Evolutionary conservation across 106 monocot species (phyloP).

Genomic region (Dactylorhiza incarnata): DNA sequence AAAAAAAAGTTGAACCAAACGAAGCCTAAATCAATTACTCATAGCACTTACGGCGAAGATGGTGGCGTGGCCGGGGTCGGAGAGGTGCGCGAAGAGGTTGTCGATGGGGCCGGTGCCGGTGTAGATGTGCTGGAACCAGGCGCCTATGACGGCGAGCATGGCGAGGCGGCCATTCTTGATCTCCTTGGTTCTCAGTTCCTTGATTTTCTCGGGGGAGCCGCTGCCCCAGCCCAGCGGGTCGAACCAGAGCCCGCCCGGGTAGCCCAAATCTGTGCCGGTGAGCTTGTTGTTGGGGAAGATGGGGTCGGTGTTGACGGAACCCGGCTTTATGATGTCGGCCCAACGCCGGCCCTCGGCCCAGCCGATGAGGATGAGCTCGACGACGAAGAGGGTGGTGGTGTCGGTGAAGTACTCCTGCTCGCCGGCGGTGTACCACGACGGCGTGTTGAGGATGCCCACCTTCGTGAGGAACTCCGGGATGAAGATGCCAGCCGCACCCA

Average conservation of each 20-base stretch:
- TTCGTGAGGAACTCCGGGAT: slow-evolving; percentile 94
- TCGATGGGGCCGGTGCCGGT: slow-evolving; percentile 98
- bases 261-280: slow-evolving; percentile 93
- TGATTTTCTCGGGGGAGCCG: slow-evolving; percentile 82
- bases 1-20: too few species aligned
- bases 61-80: slow-evolving; percentile 95
- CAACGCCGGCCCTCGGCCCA: slow-evolving; percentile 98
- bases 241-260: slow-evolving; percentile 98
- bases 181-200: slow-evolving; percentile 94
- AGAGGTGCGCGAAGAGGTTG: slow-evolving; percentile 94
- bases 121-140: slow-evolving; percentile 96
- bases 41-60: slow-evolving; percentile 63
- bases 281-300: slow-evolving; percentile 98
- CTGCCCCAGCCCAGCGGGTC: slow-evolving; percentile 95
- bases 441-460: slow-evolving; percentile 92
- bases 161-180: slow-evolving; percentile 97
- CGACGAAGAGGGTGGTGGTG: slow-evolving; percentile 91
- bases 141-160: slow-evolving; percentile 95
- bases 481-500: slow-evolving; percentile 97
- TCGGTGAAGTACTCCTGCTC: slow-evolving; percentile 92
- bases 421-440: slow-evolving; percentile 94
- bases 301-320: slow-evolving; percentile 90
- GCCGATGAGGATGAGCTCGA: slow-evolving; percentile 84
- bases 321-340: slow-evolving; percentile 97
- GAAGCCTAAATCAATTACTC: too few species aligned